Evolutionary conservation across 2,329 filamentous ascomycete species (phyloP).

Genomic region (Scytalidium sp.): DNA sequence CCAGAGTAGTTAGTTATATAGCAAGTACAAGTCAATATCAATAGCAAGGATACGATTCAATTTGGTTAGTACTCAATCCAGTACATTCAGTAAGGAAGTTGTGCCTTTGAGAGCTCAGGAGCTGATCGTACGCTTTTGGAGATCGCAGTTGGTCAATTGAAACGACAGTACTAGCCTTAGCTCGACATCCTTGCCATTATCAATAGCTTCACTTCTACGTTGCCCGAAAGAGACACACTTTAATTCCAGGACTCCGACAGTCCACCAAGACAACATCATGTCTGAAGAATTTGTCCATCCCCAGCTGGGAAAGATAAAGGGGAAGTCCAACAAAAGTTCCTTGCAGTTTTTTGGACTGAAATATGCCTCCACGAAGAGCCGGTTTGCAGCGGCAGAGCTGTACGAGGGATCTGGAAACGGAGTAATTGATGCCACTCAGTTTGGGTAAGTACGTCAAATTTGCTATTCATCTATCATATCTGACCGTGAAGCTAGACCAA

Average conservation of each 20-base stretch:
- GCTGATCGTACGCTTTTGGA: no score
- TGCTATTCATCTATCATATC: not conserved
- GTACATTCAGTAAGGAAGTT: no score
- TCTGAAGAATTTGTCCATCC: not conserved
- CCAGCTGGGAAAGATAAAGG: not conserved
- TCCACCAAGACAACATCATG: not conserved
- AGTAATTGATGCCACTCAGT: conserved; percentile 14
- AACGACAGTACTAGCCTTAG: no score
- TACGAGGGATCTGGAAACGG: conserved; percentile 16
- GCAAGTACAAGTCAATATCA: no score
- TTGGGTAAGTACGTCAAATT: conserved; percentile 5
- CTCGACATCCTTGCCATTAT: no score
- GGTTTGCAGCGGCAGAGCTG: conserved; percentile 31
- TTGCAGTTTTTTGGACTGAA: conserved; percentile 33
- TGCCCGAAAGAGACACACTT: no score
- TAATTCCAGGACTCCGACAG: no score
- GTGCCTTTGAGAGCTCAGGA: no score
- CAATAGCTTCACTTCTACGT: not conserved
- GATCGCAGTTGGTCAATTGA: no score
- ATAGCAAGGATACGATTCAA: no score
- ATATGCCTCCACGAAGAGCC: conserved; percentile 32
- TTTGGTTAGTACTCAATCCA: no score
- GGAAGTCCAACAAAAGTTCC: not conserved
- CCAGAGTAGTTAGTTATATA: no score
- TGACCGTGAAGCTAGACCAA: conserved; percentile 32